Evolutionary conservation across 495 filamentous ascomycete species (phyloP).

Genomic region (Aspergillus baeticus): DNA sequence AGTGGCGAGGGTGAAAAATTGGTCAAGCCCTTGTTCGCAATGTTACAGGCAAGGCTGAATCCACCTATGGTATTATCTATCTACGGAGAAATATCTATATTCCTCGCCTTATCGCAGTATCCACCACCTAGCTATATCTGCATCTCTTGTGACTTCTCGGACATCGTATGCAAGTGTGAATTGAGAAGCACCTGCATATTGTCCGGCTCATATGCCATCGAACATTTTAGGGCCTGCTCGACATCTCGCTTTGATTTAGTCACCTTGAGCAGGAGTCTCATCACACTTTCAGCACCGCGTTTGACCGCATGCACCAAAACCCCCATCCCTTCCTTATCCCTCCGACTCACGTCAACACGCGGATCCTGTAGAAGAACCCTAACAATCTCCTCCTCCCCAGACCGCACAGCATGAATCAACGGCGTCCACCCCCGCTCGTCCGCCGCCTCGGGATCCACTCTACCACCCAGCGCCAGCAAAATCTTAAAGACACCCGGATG

Average conservation of each 20-base stretch:
- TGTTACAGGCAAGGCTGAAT: no score
- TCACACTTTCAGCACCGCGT: neutral
- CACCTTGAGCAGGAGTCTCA: neutral
- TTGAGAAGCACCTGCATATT: neutral
- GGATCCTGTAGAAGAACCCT: neutral
- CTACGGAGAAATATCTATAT: no score
- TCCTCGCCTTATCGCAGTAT: no score
- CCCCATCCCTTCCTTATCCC: neutral
- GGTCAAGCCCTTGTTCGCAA: no score
- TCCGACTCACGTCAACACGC: neutral
- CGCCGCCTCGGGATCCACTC: neutral
- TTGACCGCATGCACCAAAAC: neutral
- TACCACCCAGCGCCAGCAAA: neutral
- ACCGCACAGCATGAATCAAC: neutral
- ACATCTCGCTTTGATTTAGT: neutral
- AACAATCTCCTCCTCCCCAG: neutral
- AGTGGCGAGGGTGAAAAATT: no score
- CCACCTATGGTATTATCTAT: no score
- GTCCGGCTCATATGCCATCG: neutral
- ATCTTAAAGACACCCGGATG: neutral
- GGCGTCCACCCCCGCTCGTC: neutral
- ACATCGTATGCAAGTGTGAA: neutral
- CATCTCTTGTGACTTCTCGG: no score
- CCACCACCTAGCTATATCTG: no score
- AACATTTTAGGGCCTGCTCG: neutral